These are phyloP conservation scores for Grammothele lineata DNA, from an alignment of 768 basidiomycete species.

Conservation along the genomic window DNA sequence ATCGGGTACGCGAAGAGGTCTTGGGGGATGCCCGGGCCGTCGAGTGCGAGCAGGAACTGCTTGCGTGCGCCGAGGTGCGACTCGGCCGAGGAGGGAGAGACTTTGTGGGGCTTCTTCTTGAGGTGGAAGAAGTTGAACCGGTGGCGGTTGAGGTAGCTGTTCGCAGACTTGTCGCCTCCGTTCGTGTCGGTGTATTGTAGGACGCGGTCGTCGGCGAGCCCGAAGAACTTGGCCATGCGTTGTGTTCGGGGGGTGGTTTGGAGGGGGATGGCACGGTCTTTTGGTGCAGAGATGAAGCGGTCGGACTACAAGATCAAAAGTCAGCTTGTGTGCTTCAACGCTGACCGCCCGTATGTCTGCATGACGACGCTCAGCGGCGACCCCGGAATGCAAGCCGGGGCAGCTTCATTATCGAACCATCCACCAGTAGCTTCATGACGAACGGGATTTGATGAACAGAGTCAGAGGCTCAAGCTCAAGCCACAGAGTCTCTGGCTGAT, in stretches of 20 bases:
- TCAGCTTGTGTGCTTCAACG: not conserved
- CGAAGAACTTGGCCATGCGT: conserved; percentile 59
- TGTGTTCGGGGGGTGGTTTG: conserved; percentile 64
- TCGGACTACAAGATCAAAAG: conserved; percentile 40
- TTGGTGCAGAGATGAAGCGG: conserved; percentile 54
- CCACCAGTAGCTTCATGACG: too few species aligned
- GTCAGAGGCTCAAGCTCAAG: too few species aligned
- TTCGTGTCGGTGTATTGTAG: conserved; percentile 45
- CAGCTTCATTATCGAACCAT: too few species aligned
- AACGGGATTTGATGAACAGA: too few species aligned
- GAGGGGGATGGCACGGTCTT: conserved; percentile 48
- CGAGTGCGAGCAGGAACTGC: conserved; percentile 57
- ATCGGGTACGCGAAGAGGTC: conserved; percentile 56
- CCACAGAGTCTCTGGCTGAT: too few species aligned
- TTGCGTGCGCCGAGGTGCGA: conserved; percentile 51
- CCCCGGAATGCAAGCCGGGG: too few species aligned
- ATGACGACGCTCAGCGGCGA: too few species aligned
- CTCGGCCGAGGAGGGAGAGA: conserved; percentile 45
- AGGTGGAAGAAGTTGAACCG: conserved; percentile 51
- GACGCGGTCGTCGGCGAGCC: conserved; percentile 51
- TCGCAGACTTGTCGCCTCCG: conserved; percentile 28
- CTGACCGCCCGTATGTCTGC: conserved; percentile 30
- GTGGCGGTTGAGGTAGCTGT: conserved; percentile 42
- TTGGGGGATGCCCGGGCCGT: conserved; percentile 56
- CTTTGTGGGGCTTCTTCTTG: conserved; percentile 31